Evolutionary conservation across 257 asterid species (phyloP).

Genomic region (Petrea volubilis): DNA sequence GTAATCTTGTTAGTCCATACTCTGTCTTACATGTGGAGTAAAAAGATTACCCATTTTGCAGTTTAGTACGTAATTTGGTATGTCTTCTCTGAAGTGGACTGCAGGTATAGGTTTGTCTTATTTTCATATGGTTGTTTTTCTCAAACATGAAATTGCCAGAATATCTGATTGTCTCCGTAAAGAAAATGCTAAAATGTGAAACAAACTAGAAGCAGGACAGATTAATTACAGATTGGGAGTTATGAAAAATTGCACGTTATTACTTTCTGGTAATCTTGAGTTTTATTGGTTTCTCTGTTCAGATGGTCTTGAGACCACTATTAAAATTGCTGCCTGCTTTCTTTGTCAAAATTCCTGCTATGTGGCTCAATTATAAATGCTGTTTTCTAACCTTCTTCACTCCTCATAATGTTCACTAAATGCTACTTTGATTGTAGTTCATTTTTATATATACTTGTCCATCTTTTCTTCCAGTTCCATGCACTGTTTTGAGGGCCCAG

Average conservation of each 20-base stretch:
- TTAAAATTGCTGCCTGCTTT: not conserved
- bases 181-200: constrained; percentile 5
- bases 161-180: constrained; percentile 4
- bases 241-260: constrained; percentile 3
- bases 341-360: not conserved
- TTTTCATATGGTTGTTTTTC: not conserved
- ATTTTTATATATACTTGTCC: constrained; percentile 13
- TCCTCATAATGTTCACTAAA: constrained; percentile 7
- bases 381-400: not conserved
- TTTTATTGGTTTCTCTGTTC: not conserved
- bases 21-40: not conserved
- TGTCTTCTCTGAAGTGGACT: not conserved
- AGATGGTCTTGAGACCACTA: not conserved
- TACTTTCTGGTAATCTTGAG: not conserved
- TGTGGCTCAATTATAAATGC: not conserved
- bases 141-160: not conserved
- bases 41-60: not conserved
- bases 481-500: constrained; percentile 99
- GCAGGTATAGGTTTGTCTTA: not conserved
- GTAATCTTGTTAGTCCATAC: constrained; percentile 17
- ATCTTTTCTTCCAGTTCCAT: constrained; percentile 68
- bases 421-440: constrained; percentile 6
- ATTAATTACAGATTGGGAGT: constrained; percentile 8
- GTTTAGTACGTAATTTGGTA: not conserved
- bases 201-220: constrained; percentile 12